These are phyloP conservation scores for Boletellus emodensis DNA, from an alignment of 768 basidiomycete species.

Conservation along the genomic window DNA sequence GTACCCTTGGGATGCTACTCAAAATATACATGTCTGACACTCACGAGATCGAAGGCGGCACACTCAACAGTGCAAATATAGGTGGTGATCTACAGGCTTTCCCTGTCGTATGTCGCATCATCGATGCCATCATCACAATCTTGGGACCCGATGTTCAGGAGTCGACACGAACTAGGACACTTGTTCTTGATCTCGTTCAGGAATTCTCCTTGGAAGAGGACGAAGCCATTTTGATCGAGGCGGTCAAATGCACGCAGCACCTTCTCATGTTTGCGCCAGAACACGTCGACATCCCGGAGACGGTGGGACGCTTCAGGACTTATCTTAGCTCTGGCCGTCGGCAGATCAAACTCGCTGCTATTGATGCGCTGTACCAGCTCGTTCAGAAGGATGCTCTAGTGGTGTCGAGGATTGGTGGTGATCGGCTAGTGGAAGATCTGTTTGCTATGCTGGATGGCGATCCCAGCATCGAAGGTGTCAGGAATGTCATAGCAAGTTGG, in stretches of 20 bases:
- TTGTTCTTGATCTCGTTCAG: slow-evolving; percentile 80
- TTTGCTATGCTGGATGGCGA: slow-evolving; percentile 96
- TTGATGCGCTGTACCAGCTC: slow-evolving; percentile 94
- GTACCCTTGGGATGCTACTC: slow-evolving; percentile 85
- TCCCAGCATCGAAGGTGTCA: slow-evolving; percentile 87
- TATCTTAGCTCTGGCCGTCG: slow-evolving; percentile 79
- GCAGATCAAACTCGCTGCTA: slow-evolving; percentile 88
- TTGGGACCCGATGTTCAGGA: slow-evolving; percentile 96
- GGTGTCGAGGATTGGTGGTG: slow-evolving; percentile 92
- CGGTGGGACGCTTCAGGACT: slow-evolving; percentile 72
- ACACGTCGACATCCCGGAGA: slow-evolving; percentile 73
- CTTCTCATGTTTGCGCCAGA: slow-evolving; percentile 94
- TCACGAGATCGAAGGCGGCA: slow-evolving; percentile 91
- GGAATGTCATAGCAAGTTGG: slow-evolving; percentile 92
- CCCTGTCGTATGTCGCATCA: slow-evolving; percentile 85
- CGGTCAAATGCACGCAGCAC: slow-evolving; percentile 94
- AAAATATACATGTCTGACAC: slow-evolving; percentile 87
- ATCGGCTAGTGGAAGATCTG: slow-evolving; percentile 88
- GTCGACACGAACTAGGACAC: slow-evolving; percentile 67
- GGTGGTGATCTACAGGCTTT: slow-evolving; percentile 91
- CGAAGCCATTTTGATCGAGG: slow-evolving; percentile 86
- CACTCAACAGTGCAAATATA: slow-evolving; percentile 74
- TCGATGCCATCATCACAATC: slow-evolving; percentile 90
- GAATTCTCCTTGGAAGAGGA: slow-evolving; percentile 84
- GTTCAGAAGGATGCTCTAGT: slow-evolving; percentile 91